Base-by-base conservation (phyloP, 2,329 filamentous ascomycete species). In the Alternaria sp. region DNA sequence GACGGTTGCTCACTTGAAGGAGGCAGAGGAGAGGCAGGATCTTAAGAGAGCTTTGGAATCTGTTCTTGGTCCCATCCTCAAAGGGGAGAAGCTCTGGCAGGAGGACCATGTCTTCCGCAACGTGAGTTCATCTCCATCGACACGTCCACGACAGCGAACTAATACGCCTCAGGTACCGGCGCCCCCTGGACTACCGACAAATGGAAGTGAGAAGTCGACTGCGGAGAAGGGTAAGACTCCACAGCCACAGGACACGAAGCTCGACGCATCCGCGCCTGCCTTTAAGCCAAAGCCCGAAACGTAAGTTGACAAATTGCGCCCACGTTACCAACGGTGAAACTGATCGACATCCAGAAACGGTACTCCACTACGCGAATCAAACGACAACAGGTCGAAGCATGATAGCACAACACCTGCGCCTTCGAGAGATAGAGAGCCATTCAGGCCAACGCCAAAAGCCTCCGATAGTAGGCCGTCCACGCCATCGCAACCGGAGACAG, bases 31-130 rank as follows among this genome's bases (percentile, higher is more conserved):
- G 57, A 87, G 92, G 56, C 88, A 90, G n/a, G 92, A 95, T 80
- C 82, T 95, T 49, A 89, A 92, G 46, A 88, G 93, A 18, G 88
- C 91, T 9, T 91, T 91, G 1, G 89, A 89, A 71, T 92, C 91
- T 14, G 86, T 92, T 20, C 85, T 91, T 71, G 92, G 89, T 15
- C 89, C 90, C 63, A 83, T 95, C 57, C 89, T 89, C 75, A 89
- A 87, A 71, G 84, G 87, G 65, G 87, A 91, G 68, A 83, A 86
- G 46, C 86, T 87, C 76, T 94, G 91, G 90, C 86, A 93, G 30
- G 86, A 92, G 79, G 89, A 92, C 41, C 90, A 92, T 73, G 89
- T 89, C 45, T 95, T 94, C 63, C 90, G 89, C 68, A 84, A 86
- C 65, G 90, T 92, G 81, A 82, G 86, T 77, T 47, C 30, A 47